Evolutionary conservation across 768 basidiomycete species (phyloP).

Genomic region (Lentinula lateritia): DNA sequence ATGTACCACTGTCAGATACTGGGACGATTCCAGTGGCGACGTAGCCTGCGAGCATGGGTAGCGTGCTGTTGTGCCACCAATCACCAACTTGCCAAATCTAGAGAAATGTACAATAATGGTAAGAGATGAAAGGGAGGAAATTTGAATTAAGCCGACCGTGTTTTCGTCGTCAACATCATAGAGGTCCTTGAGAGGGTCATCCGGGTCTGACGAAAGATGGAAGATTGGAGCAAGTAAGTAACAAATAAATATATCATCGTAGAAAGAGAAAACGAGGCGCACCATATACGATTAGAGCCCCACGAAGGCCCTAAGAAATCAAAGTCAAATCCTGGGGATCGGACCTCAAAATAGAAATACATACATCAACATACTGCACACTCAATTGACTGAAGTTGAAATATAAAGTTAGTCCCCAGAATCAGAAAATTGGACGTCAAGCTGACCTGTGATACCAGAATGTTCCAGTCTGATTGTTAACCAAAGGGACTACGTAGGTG

Average conservation of each 20-base stretch:
- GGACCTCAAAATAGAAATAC: not conserved
- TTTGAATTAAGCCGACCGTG: not conserved
- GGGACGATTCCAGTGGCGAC: constrained; percentile 20
- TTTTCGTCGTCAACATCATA: constrained; percentile 40
- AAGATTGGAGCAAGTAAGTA: not conserved
- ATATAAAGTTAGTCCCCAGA: not conserved
- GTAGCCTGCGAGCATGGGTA: constrained; percentile 18
- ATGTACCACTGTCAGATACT: constrained; percentile 26
- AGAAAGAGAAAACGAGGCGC: not conserved
- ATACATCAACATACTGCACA: constrained; percentile 30
- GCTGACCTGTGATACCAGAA: constrained; percentile 33
- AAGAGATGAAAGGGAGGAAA: not conserved
- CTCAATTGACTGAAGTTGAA: constrained; percentile 21
- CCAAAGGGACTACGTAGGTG: constrained; percentile 18
- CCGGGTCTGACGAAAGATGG: constrained; percentile 17
- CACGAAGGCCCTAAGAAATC: constrained; percentile 22
- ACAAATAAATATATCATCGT: not conserved
- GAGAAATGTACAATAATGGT: not conserved
- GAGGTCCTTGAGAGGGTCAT: constrained; percentile 32
- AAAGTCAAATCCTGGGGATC: not conserved
- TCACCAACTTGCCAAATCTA: constrained; percentile 1
- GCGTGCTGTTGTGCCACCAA: constrained; percentile 27
- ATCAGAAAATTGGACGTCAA: no score
- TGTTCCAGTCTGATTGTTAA: constrained; percentile 25
- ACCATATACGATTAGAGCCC: constrained; percentile 28